Conservation (phyloP, 768 basidiomycete species). For the Leucogyrophana mollusca region DNA sequence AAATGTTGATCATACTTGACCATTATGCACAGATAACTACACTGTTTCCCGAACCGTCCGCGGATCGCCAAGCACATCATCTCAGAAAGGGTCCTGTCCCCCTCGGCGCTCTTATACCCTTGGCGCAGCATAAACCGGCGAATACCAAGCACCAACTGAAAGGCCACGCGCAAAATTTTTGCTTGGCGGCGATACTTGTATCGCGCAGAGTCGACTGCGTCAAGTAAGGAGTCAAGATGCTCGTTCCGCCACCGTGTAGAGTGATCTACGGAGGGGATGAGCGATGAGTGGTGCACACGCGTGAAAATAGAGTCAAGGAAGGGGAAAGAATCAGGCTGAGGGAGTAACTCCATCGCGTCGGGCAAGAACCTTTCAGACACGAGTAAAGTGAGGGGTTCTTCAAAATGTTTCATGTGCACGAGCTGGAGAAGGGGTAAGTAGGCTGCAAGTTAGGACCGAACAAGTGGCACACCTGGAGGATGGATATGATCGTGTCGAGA, state of each 20-base stretch:
- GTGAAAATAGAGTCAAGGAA: constrained; percentile 39
- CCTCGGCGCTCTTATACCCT: constrained; percentile 40
- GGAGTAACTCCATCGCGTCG: constrained; percentile 12
- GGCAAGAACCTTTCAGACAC: constrained; percentile 22
- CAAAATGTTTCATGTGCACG: constrained; percentile 68
- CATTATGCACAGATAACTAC: constrained; percentile 45
- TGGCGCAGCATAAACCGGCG: constrained; percentile 42
- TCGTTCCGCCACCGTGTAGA: constrained; percentile 23
- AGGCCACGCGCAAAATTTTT: constrained; percentile 43
- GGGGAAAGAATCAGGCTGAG: constrained; percentile 17
- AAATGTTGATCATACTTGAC: constrained; percentile 44
- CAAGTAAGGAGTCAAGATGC: constrained; percentile 30
- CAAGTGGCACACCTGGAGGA: constrained; percentile 67
- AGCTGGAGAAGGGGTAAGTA: constrained; percentile 39
- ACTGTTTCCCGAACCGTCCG: constrained; percentile 41
- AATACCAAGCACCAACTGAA: constrained; percentile 43
- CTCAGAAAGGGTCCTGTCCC: constrained; percentile 29
- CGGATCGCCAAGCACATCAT: constrained; percentile 46
- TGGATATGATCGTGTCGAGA: constrained; percentile 52
- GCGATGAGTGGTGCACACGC: constrained; percentile 28
- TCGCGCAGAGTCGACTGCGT: constrained; percentile 38
- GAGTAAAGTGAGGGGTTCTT: constrained; percentile 54
- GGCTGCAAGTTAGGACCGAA: too few species aligned
- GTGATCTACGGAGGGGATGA: constrained; percentile 12
- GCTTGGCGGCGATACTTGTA: constrained; percentile 29